Evolutionary conservation across 257 asterid species (phyloP).

Genomic region (Solanum chiquidenum): DNA sequence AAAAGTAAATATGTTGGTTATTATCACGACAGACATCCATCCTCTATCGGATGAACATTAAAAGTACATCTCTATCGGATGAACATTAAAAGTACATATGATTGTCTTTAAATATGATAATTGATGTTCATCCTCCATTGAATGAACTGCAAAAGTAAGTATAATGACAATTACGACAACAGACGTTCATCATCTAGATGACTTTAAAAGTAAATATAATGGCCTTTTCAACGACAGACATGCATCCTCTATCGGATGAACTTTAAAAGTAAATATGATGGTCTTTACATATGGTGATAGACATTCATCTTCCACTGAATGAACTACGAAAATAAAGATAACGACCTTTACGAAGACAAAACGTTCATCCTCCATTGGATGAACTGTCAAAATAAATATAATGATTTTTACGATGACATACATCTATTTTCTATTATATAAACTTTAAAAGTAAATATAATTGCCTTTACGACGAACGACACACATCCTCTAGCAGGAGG

Average conservation of each 20-base stretch:
- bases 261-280: neutral
- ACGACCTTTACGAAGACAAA: neutral
- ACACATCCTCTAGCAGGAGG: neutral
- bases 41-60: neutral
- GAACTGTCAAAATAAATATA: neutral
- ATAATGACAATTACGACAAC: neutral
- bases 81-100: neutral
- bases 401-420: neutral
- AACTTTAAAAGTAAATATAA: no score
- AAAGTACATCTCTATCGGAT: neutral
- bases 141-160: neutral
- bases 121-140: neutral
- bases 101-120: no score
- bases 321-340: no score
- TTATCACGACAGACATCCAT: neutral
- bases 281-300: neutral
- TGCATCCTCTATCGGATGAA: neutral
- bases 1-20: no score
- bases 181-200: neutral
- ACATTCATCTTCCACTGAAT: neutral
- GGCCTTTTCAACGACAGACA: neutral
- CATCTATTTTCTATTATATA: neutral
- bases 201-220: neutral
- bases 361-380: neutral
- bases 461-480: no score